Percentiles rank a stretch among this genome's conserved stretches.
These are phyloP conservation scores for Fraxinus quadrangulata DNA, from an alignment of 257 asterid genomes.

Conservation along the genomic window DNA sequence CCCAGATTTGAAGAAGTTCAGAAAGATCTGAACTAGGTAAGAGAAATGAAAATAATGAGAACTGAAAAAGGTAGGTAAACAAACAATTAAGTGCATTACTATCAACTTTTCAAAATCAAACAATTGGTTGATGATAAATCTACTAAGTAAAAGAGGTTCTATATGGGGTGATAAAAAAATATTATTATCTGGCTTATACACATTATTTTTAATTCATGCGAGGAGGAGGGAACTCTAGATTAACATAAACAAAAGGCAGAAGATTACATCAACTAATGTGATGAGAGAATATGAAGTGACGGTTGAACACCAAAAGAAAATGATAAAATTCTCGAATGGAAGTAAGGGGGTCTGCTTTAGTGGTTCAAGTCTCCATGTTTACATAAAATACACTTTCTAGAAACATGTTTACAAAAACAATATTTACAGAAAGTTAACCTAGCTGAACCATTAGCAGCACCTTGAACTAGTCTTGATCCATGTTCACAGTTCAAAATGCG, in stretches of 20 bases:
- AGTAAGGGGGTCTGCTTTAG: background rate
- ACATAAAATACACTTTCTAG: background rate
- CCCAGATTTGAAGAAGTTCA: background rate
- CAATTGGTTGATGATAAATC: background rate
- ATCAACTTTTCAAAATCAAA: background rate
- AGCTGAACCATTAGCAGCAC: background rate
- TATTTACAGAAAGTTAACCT: background rate
- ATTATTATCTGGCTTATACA: background rate
- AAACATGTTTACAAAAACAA: background rate
- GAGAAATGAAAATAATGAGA: background rate
- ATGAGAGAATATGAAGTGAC: too few species aligned
- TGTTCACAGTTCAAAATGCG: slow-evolving; percentile 10
- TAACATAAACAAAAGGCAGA: background rate
- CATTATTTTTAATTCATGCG: background rate
- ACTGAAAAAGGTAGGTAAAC: background rate
- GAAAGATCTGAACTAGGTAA: background rate
- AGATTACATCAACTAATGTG: background rate
- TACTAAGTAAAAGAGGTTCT: background rate
- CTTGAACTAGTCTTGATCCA: slow-evolving; percentile 2
- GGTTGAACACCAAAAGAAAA: too few species aligned
- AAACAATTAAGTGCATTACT: background rate
- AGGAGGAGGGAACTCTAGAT: background rate
- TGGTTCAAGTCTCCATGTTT: background rate
- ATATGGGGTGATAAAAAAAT: background rate
- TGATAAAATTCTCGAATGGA: too few species aligned